Percentiles rank a stretch among this genome's conserved stretches.
Evolutionary conservation across 2,329 filamentous ascomycete genomes (phyloP).

Genomic region (Juglanconis sp.): DNA sequence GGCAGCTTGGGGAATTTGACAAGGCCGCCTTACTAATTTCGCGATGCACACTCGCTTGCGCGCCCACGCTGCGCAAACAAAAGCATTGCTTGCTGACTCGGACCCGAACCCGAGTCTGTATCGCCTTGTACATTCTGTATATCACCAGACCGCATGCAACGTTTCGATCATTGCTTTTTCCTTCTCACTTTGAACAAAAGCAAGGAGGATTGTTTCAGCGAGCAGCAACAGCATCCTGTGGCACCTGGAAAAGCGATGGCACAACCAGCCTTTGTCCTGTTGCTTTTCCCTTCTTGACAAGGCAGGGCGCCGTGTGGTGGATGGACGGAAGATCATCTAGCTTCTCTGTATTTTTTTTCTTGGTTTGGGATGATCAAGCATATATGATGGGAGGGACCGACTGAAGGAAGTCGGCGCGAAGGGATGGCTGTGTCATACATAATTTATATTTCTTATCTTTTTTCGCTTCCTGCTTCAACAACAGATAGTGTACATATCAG

Average conservation of each 20-base stretch:
- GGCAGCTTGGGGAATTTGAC: constrained; percentile 43
- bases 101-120: too few species aligned
- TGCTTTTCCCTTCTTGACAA: background rate
- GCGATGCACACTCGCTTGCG: background rate
- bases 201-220: background rate
- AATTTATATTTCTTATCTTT: too few species aligned
- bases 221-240: background rate
- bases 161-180: background rate
- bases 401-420: too few species aligned
- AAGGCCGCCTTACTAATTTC: constrained; percentile 46
- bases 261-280: background rate
- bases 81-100: background rate
- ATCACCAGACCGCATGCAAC: background rate
- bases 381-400: too few species aligned
- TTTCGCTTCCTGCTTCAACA: too few species aligned
- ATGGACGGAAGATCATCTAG: background rate
- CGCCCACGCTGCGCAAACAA: too few species aligned
- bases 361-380: background rate
- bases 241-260: background rate
- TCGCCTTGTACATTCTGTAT: background rate
- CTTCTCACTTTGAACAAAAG: background rate
- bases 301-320: background rate
- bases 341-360: background rate
- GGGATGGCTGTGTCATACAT: too few species aligned
- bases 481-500: too few species aligned